phyloP scores from a whole-genome alignment of 2,329 filamentous ascomycete genomes.

The Botrytis pseudocinerea region DNA sequence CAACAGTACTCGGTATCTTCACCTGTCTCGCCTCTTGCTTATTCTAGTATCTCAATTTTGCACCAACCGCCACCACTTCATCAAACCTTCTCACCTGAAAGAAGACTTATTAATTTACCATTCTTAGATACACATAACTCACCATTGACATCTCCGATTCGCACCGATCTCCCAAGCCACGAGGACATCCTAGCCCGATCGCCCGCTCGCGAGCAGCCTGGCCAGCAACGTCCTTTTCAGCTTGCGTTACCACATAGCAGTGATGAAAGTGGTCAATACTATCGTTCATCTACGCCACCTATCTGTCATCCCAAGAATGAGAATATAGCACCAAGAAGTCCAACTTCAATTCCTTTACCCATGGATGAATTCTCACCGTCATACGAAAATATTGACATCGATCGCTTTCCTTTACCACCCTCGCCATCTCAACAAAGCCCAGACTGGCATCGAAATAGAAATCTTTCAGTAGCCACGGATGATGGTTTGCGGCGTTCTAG shows the following conservation, averaged over 20 bases:
- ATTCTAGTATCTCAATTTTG: neutral
- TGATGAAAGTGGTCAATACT: slow-evolving; percentile 13
- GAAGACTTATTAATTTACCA: slow-evolving; percentile 6
- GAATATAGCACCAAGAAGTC: neutral
- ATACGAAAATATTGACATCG: slow-evolving; percentile 10
- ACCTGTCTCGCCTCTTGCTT: slow-evolving; percentile 8
- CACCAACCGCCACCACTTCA: neutral
- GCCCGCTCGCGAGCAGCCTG: slow-evolving; percentile 33
- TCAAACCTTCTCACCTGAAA: neutral
- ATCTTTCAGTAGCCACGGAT: neutral
- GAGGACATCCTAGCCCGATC: slow-evolving; percentile 39
- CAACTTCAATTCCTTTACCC: neutral
- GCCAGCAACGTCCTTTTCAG: slow-evolving; percentile 40
- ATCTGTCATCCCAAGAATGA: slow-evolving; percentile 26
- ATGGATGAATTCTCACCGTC: neutral
- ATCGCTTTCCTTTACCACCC: slow-evolving; percentile 18
- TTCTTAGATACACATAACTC: neutral
- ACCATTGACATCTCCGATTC: slow-evolving; percentile 20
- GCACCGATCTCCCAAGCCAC: slow-evolving; percentile 27
- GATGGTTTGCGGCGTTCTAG: neutral
- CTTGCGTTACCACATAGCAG: slow-evolving; percentile 35
- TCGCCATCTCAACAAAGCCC: neutral
- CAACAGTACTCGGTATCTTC: slow-evolving; percentile 20
- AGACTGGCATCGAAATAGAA: neutral
- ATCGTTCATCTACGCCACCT: slow-evolving; percentile 28